Percentiles rank a stretch among this genome's conserved stretches.
Conservation (phyloP, 345 rosid genomes). For the Crucihimalaya himalaica region DNA sequence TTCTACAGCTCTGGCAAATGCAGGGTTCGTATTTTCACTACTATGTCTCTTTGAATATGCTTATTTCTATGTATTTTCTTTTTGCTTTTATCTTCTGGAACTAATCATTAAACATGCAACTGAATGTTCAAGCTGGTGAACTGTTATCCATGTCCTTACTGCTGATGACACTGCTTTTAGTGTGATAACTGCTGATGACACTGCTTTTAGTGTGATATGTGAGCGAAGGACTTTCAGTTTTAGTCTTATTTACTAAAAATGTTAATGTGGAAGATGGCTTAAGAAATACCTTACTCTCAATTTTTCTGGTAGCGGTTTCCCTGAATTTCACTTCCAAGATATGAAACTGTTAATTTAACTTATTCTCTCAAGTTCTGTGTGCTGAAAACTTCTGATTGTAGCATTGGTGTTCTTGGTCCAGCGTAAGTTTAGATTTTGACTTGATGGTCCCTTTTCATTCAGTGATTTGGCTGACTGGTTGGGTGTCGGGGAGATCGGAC, state of each 20-base stretch:
- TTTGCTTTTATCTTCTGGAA: constrained; percentile 10
- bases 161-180: neutral
- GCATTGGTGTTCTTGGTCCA: constrained; percentile 15
- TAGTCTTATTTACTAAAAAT: constrained; percentile 3
- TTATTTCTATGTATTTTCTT: constrained; percentile 10
- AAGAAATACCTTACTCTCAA: neutral
- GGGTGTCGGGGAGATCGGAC: constrained; percentile 91
- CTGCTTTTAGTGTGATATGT: neutral
- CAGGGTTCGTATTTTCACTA: constrained; percentile 57
- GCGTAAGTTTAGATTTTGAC: constrained; percentile 7
- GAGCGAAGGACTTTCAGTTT: constrained; percentile 1
- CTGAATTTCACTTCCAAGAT: constrained; percentile 1
- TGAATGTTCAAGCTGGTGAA: constrained; percentile 21
- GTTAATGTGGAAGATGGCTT: neutral
- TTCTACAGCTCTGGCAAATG: constrained; percentile 97
- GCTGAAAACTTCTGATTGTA: constrained; percentile 8
- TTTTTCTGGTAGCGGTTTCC: neutral
- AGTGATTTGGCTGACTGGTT: constrained; percentile 99
- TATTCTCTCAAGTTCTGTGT: constrained; percentile 2
- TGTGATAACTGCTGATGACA: constrained; percentile 1
- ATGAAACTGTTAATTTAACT: constrained; percentile 6
- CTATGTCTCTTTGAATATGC: constrained; percentile 4
- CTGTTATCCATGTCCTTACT: constrained; percentile 8
- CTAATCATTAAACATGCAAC: constrained; percentile 12
- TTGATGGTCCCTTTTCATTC: constrained; percentile 26